Conservation (phyloP, 106 monocot genomes). For the Gastrodia elata region DNA sequence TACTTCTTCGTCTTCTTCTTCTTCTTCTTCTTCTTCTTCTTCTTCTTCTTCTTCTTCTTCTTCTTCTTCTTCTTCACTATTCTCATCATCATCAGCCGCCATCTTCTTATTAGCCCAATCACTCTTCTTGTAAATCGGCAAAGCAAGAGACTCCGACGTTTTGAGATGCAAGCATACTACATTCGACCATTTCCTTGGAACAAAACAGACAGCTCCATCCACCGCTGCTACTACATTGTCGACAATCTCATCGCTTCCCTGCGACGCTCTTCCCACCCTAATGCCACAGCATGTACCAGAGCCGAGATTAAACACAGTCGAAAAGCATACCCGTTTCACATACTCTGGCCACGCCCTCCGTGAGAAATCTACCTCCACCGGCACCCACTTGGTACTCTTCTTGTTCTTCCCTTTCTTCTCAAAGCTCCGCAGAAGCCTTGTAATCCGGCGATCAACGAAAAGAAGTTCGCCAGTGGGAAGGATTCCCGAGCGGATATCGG, state of each 20-base stretch:
- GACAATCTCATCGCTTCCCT: conserved; percentile 4
- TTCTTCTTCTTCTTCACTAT: not conserved
- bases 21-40: not conserved
- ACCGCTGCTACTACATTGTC: conserved; percentile 10
- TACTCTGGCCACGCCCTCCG: conserved; percentile 1
- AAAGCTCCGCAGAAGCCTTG: not conserved
- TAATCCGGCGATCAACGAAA: conserved; percentile 8
- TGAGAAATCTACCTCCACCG: not conserved
- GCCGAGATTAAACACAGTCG: conserved; percentile 3
- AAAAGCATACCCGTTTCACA: not conserved
- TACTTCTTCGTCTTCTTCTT: not conserved
- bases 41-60: not conserved
- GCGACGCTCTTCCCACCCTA: conserved; percentile 5
- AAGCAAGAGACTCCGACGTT: conserved; percentile 11
- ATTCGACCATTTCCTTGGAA: conserved; percentile 15
- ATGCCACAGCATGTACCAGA: conserved; percentile 5
- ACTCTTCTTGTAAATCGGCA: conserved; percentile 15
- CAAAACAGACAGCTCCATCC: conserved; percentile 7
- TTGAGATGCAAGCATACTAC: conserved; percentile 11
- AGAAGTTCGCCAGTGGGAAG: not conserved
- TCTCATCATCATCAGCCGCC: not conserved
- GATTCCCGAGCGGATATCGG: not conserved
- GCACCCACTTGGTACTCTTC: not conserved
- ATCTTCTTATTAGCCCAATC: not conserved
- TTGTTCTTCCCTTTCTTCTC: not conserved